phyloP scores from a whole-genome alignment of 2,329 filamentous ascomycete species.

The Nigrograna mackinnonii region DNA sequence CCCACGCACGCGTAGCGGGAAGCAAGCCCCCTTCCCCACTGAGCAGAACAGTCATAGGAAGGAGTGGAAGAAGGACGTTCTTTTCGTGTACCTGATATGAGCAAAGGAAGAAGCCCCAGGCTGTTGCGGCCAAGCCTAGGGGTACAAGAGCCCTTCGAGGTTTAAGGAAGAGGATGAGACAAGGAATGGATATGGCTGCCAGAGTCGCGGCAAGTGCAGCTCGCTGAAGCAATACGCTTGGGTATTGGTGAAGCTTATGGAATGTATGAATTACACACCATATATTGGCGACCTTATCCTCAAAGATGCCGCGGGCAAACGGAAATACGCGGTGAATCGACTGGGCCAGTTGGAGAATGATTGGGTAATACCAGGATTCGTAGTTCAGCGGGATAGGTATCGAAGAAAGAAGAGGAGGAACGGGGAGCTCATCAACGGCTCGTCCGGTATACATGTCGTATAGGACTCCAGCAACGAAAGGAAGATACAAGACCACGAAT shows the following conservation, averaged over 20 bases:
- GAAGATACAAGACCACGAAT: conserved; percentile 76
- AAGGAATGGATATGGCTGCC: conserved; percentile 76
- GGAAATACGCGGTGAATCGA: conserved; percentile 92
- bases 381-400: conserved; percentile 61
- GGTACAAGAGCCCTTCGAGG: conserved; percentile 79
- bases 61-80: conserved; percentile 86
- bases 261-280: conserved; percentile 94
- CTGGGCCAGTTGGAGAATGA: conserved; percentile 79
- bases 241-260: conserved; percentile 81
- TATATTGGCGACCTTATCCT: conserved; percentile 98
- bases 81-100: conserved; percentile 99
- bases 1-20: conserved; percentile 80
- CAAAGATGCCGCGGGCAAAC: conserved; percentile 92
- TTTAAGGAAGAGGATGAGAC: conserved; percentile 75
- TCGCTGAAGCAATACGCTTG: conserved; percentile 71
- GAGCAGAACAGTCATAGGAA: conserved; percentile 90
- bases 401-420: conserved; percentile 66
- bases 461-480: conserved; percentile 72
- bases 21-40: conserved; percentile 77
- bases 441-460: conserved; percentile 71
- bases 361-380: conserved; percentile 71
- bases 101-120: conserved; percentile 97
- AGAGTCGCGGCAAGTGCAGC: conserved; percentile 77
- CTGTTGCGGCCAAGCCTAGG: conserved; percentile 77
- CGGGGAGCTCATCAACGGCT: conserved; percentile 59